These are phyloP conservation scores for Sinapis alba DNA, from an alignment of 441 rosid species.

Conservation along the genomic window DNA sequence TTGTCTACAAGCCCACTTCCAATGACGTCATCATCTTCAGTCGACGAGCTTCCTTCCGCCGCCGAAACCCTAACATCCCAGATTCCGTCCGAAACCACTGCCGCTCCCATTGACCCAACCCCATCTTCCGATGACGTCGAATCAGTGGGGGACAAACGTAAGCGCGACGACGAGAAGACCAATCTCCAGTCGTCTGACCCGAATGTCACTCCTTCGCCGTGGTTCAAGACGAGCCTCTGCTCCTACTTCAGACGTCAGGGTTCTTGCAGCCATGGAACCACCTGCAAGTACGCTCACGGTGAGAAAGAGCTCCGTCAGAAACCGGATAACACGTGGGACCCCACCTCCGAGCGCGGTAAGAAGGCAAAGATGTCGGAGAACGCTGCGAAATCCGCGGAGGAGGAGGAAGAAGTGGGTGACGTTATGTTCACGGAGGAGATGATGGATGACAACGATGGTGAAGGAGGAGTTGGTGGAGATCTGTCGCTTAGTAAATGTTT, in stretches of 20 bases:
- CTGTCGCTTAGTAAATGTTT: slow-evolving; percentile 69
- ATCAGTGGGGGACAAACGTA: slow-evolving; percentile 69
- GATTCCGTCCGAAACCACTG: not conserved
- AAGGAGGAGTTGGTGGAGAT: slow-evolving; percentile 43
- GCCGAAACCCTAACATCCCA: slow-evolving; percentile 43
- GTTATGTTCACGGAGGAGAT: slow-evolving; percentile 69
- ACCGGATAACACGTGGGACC: slow-evolving; percentile 91
- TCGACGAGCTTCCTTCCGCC: slow-evolving; percentile 35
- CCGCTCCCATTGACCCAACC: not conserved
- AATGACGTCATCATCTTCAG: slow-evolving; percentile 48
- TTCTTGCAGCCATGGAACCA: slow-evolving; percentile 71
- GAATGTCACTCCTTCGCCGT: slow-evolving; percentile 38
- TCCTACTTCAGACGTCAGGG: slow-evolving; percentile 76
- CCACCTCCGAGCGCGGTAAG: slow-evolving; percentile 85
- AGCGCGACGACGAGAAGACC: slow-evolving; percentile 47
- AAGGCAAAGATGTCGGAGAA: slow-evolving; percentile 50
- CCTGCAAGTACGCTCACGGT: slow-evolving; percentile 86
- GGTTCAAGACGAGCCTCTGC: slow-evolving; percentile 82
- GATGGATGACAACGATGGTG: slow-evolving; percentile 55
- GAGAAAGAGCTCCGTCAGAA: slow-evolving; percentile 86
- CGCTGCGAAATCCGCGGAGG: slow-evolving; percentile 31
- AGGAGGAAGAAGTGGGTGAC: slow-evolving; percentile 38
- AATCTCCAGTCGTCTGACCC: slow-evolving; percentile 27
- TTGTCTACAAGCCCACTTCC: not conserved
- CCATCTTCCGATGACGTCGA: slow-evolving; percentile 15